Evolutionary conservation across 192 early-diverging fungal species (phyloP).

Genomic region (Chytriomyces confervae): DNA sequence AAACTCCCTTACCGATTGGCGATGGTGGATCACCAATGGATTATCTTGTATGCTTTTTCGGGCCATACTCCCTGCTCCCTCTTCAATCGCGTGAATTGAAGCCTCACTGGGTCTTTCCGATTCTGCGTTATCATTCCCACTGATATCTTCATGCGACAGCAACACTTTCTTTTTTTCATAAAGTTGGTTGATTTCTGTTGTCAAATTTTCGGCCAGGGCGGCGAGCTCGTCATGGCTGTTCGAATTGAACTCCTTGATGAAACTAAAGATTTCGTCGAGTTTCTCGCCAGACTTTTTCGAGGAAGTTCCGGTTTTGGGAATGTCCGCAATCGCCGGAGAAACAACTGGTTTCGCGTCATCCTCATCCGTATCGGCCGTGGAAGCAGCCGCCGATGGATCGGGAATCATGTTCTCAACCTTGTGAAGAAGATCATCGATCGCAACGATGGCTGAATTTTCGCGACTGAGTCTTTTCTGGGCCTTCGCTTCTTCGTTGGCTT

Average conservation of each 20-base stretch:
- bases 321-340: no score
- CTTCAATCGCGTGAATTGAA: no score
- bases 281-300: slow-evolving; percentile 23
- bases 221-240: slow-evolving; percentile 32
- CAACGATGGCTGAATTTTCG: background rate
- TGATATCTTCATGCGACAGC: slow-evolving; percentile 25
- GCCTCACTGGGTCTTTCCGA: background rate
- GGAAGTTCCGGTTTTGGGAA: no score
- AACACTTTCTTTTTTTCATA: slow-evolving; percentile 32
- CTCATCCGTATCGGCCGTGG: no score
- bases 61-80: background rate
- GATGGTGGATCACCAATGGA: background rate
- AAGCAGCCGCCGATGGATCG: background rate
- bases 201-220: slow-evolving; percentile 22
- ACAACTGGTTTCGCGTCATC: no score
- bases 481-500: slow-evolving; percentile 5
- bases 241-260: slow-evolving; percentile 29
- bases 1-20: background rate
- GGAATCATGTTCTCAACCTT: slow-evolving; percentile 11
- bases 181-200: slow-evolving; percentile 23
- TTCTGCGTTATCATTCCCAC: background rate
- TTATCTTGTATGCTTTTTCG: slow-evolving; percentile 1
- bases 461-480: slow-evolving; percentile 11
- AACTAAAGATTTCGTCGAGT: slow-evolving; percentile 32
- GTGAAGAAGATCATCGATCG: slow-evolving; percentile 6